A percentile compares a stretch with the other conserved stretches of the same genome.
phyloP scores from a whole-genome alignment of 163 green algal species.

The Coccomyxa subellipsoidea region DNA sequence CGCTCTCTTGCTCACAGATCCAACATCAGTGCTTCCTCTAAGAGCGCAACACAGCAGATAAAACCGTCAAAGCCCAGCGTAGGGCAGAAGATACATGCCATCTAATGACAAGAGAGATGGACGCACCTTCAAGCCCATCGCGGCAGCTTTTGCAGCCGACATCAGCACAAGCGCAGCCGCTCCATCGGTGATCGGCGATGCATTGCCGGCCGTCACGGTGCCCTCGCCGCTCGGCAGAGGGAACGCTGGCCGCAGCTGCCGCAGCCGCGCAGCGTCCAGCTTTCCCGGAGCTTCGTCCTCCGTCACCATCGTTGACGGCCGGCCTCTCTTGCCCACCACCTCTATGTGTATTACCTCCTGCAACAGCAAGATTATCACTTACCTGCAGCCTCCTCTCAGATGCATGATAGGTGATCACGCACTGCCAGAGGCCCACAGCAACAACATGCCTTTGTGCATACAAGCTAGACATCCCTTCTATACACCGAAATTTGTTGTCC shows the following conservation, averaged over 20 bases:
- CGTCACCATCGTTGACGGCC: background rate
- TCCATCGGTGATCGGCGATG: conserved; percentile 77
- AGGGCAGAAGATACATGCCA: no score
- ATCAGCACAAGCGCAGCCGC: conserved; percentile 78
- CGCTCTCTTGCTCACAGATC: no score
- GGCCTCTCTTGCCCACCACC: conserved; percentile 18
- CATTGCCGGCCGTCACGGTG: conserved; percentile 83
- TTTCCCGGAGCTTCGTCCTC: conserved; percentile 64
- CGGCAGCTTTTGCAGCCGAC: conserved; percentile 21
- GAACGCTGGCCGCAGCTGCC: conserved; percentile 72
- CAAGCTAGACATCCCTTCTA: no score
- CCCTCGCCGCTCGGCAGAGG: conserved; percentile 27
- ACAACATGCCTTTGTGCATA: background rate
- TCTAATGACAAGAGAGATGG: background rate
- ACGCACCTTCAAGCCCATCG: conserved; percentile 19
- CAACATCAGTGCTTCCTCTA: no score
- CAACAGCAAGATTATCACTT: background rate
- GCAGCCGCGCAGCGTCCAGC: conserved; percentile 73
- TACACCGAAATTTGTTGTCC: no score
- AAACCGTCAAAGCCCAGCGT: no score
- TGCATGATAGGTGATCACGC: background rate
- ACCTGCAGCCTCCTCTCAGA: background rate
- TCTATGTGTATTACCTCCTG: conserved; percentile 61
- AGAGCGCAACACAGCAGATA: no score
- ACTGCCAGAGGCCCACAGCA: background rate